A percentile compares a stretch with the other conserved stretches of the same genome.
These are phyloP conservation scores for Pilaira anomala DNA, from an alignment of 192 early-diverging fungal genomes.

Conservation along the genomic window DNA sequence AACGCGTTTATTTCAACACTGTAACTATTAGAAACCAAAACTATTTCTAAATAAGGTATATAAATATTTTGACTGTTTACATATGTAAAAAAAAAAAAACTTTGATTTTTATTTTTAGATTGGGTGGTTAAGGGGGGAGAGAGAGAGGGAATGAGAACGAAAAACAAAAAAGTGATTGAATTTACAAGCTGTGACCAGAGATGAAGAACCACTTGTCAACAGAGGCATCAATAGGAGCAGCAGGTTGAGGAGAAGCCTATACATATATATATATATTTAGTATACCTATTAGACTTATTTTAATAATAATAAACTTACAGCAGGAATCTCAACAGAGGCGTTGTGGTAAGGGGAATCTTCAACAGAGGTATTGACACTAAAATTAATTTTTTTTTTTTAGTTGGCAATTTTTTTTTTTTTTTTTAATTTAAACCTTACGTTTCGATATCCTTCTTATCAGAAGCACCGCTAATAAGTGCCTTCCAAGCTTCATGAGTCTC, in stretches of 20 bases:
- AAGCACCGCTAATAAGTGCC: slow-evolving; percentile 64
- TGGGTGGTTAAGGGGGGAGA: too few species aligned
- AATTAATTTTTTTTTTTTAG: background rate
- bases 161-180: background rate
- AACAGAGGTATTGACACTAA: slow-evolving; percentile 66
- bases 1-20: too few species aligned
- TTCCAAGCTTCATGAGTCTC: slow-evolving; percentile 96
- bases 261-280: slow-evolving; percentile 18
- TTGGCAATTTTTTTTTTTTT: too few species aligned
- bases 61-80: too few species aligned
- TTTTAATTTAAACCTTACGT: slow-evolving; percentile 43
- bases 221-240: slow-evolving; percentile 75
- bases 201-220: slow-evolving; percentile 99
- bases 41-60: too few species aligned
- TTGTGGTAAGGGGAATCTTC: slow-evolving; percentile 74
- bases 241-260: slow-evolving; percentile 40
- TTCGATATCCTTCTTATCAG: slow-evolving; percentile 72
- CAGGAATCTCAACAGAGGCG: slow-evolving; percentile 51
- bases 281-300: too few species aligned
- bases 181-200: slow-evolving; percentile 67
- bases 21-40: too few species aligned
- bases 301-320: slow-evolving; percentile 34
- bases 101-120: too few species aligned
- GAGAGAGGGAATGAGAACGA: too few species aligned
- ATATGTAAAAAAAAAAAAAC: too few species aligned